Evolutionary conservation across 2,329 filamentous ascomycete species (phyloP).

Genomic region (Phyllosticta ampelicida): DNA sequence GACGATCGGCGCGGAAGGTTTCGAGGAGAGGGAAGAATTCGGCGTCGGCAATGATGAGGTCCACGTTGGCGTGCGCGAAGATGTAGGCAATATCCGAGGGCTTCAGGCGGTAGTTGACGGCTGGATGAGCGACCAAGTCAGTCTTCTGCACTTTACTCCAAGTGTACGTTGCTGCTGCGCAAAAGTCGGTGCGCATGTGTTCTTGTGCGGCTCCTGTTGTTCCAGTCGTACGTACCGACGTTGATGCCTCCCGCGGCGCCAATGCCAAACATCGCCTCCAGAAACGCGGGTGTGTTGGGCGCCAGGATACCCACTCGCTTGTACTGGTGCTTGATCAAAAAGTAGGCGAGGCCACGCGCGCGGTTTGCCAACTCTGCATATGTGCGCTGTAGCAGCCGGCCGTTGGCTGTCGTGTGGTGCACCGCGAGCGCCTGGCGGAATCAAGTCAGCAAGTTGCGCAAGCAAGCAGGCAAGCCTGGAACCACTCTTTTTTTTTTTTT

Average conservation of each 20-base stretch:
- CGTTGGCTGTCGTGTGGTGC: slow-evolving; percentile 73
- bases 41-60: slow-evolving; percentile 74
- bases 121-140: slow-evolving; percentile 21
- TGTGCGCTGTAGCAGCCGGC: slow-evolving; percentile 59
- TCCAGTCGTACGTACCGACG: slow-evolving; percentile 39
- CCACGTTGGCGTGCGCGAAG: slow-evolving; percentile 75
- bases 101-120: slow-evolving; percentile 65
- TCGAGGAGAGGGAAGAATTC: slow-evolving; percentile 67
- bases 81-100: slow-evolving; percentile 83
- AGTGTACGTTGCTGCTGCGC: too few species aligned
- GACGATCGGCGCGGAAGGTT: slow-evolving; percentile 50
- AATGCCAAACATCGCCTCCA: slow-evolving; percentile 83
- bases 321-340: slow-evolving; percentile 60
- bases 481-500: too few species aligned
- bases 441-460: background rate
- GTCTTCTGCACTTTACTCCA: too few species aligned
- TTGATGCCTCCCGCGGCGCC: slow-evolving; percentile 70
- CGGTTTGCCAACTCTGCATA: slow-evolving; percentile 80
- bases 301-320: slow-evolving; percentile 75
- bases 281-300: slow-evolving; percentile 88
- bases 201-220: background rate
- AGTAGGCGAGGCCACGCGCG: slow-evolving; percentile 80
- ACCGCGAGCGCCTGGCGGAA: slow-evolving; percentile 59
- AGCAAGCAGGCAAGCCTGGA: too few species aligned
- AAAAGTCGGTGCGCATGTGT: too few species aligned